Base-by-base conservation (phyloP, 1,284 basidiomycete genomes). In the Apiotrichum montevideense region DNA sequence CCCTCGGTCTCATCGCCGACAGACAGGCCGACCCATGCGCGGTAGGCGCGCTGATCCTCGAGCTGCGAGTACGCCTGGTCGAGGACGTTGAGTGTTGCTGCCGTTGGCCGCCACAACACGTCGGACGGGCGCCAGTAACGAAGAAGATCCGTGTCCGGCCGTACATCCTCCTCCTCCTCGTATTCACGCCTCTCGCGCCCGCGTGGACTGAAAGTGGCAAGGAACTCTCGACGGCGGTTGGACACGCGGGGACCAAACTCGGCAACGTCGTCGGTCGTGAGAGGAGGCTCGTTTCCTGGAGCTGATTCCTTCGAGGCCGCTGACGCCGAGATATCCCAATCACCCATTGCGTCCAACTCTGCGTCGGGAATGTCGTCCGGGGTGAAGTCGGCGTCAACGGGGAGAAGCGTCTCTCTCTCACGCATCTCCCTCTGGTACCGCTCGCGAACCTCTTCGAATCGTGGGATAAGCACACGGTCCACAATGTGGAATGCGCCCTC, bases 401-500 rank as follows among this genome's bases (percentile, higher is more conserved):
- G 63, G n/a, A 84, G 69, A 77, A 75, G n/a, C 40, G 39, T 39
- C 14, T n/a, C 35, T 10, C 41, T 35, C 3, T 37, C 4, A 14
- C 71, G 65, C 57, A 66, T 39, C 5, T 65, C 63, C 11, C 41
- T 48, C 42, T 61, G 44, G 32, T 61, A 52, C 13, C 69, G 59
- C 9, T 50, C 48, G 34, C 59, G 52, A 13, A 73, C 58, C 49
- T 70, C 66, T 14, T 73, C 77, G 49, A 82, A 80, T 64, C 83
- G 82, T 0, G 85, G 85, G 14, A 92, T 66, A 53, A 97, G 80
- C 43, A 97, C 84, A 47, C 82, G 80, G 71, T 97, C 90, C 34
- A 92, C 76, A 32, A 96, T 80, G 65, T 87, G 84, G 72, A 95
- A 90, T 3, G 90, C 92, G 48, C 87, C 86, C 62, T 86, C 84